Base-by-base conservation (phyloP, 768 basidiomycete species). In the Lepiota brunneoincarnata region DNA sequence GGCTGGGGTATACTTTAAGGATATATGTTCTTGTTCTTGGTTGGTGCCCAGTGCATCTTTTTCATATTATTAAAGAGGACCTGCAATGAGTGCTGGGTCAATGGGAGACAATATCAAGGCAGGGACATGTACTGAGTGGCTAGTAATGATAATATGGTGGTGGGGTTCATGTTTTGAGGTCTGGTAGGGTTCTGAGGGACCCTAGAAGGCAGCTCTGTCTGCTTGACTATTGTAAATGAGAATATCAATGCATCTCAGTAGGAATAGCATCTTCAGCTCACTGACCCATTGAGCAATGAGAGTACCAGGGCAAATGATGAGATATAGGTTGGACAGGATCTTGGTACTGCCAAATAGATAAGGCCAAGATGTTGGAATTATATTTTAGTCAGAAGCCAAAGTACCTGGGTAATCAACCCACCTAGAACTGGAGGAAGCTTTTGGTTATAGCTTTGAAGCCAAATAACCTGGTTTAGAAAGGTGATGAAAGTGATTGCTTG, bases 271-370 rank as follows among this genome's bases (percentile, higher is more conserved):
- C 12, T 62, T 57, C 1, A 65, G 17, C 37, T 67, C 67, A 1
- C 38, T 42, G 14, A 52, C n/a, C 67, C 68, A 69, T 31, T 69
- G 68, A 0, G 15, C 49, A 1, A 60, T 11, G 6, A 69, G 47
- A 0, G 64, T 67, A 2, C 62, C 63, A 4, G 67, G 67, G 3
- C 63, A 62, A 23, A 69, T 15, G 10, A 68, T 57, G 11, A 68
- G 59, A 21, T 63, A 58, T 0, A 62, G 55, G 1, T 34, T 44
- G 21, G 50, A 17, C 0, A 64, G 65, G 11, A 66, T 34, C 4
- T 2, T 12, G 11, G 21, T 43, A 2, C 39, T 18, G 6, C 55
- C 49, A 4, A 31, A 42, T 6, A 66, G 56, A 41, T 43, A 63
- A 3, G 60, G 59, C 6, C 28, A 12, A 35, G 53, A 23, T 3